These are phyloP conservation scores for Colletotrichum cordylinicola DNA, from an alignment of 2,329 filamentous ascomycete genomes.

Conservation along the genomic window DNA sequence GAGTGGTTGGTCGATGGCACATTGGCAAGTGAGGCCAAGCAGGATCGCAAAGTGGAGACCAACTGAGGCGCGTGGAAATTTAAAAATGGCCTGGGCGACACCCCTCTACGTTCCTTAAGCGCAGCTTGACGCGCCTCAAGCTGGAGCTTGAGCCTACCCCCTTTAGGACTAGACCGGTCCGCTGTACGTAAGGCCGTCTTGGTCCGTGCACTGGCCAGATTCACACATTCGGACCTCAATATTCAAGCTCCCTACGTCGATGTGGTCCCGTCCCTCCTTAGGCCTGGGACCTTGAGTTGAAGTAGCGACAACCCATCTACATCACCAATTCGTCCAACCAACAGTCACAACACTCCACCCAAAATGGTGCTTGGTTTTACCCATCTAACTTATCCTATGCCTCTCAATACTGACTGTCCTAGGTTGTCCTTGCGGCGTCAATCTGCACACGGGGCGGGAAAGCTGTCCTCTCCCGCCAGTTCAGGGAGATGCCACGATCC, in stretches of 20 bases:
- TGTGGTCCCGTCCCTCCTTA: slow-evolving; percentile 14
- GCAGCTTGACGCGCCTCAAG: slow-evolving; percentile 1
- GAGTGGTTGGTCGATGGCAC: background rate
- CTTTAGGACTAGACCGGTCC: background rate
- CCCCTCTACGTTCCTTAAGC: slow-evolving; percentile 16
- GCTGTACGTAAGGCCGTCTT: slow-evolving; percentile 10
- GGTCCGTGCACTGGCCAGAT: slow-evolving; percentile 27
- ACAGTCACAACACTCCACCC: background rate
- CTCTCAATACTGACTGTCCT: slow-evolving; percentile 4
- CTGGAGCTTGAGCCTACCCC: background rate
- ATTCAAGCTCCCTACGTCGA: slow-evolving; percentile 18
- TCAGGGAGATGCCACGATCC: slow-evolving; percentile 96
- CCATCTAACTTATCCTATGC: background rate
- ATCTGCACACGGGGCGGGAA: slow-evolving; percentile 99
- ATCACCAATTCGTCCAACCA: slow-evolving; percentile 13
- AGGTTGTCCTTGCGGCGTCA: slow-evolving; percentile 98
- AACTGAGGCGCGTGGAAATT: slow-evolving; percentile 16
- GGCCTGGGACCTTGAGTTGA: slow-evolving; percentile 7
- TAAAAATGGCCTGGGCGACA: slow-evolving; percentile 1
- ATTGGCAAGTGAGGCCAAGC: background rate
- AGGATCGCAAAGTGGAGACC: slow-evolving; percentile 2
- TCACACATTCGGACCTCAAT: slow-evolving; percentile 26
- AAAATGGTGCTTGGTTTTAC: slow-evolving; percentile 17
- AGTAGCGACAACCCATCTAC: slow-evolving; percentile 20
- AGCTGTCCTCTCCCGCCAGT: slow-evolving; percentile 96